Percentiles rank a stretch among this genome's conserved stretches.
Conservation (phyloP, 352 stramenopile genomes). For the Pythium vanterpoolii region DNA sequence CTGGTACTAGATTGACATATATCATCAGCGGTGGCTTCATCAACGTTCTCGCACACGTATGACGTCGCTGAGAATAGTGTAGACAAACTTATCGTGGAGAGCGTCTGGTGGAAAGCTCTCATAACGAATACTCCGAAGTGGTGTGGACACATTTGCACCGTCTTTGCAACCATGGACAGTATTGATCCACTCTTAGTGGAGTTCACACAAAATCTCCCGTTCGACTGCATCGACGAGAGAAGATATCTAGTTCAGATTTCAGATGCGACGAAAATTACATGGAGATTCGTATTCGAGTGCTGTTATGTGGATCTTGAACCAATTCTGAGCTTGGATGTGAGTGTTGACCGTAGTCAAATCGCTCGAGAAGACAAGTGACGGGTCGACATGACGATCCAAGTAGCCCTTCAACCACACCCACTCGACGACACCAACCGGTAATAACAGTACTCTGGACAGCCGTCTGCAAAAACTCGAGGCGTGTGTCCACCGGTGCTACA, state of each 20-base stretch:
- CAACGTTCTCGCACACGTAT: no score
- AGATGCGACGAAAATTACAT: no score
- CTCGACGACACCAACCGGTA: neutral
- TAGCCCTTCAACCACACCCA: neutral
- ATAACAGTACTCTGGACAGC: neutral
- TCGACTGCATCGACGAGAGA: no score
- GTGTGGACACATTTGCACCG: no score
- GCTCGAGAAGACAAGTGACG: neutral
- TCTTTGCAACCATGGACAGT: no score
- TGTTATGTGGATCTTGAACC: neutral
- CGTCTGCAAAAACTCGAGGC: neutral
- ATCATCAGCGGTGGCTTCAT: no score
- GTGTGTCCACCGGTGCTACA: neutral
- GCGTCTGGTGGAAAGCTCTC: neutral
- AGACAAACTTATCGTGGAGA: neutral
- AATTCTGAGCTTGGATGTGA: neutral
- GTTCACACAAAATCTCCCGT: no score
- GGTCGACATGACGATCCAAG: neutral
- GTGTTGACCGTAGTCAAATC: neutral
- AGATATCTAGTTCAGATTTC: no score
- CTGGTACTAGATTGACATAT: no score
- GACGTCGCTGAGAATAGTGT: neutral
- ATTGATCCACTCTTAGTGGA: no score
- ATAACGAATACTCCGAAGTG: no score
- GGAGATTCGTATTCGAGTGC: neutral